These are phyloP conservation scores for Azolla pinnata DNA, from an alignment of 75 land plant genomes.

Conservation along the genomic window DNA sequence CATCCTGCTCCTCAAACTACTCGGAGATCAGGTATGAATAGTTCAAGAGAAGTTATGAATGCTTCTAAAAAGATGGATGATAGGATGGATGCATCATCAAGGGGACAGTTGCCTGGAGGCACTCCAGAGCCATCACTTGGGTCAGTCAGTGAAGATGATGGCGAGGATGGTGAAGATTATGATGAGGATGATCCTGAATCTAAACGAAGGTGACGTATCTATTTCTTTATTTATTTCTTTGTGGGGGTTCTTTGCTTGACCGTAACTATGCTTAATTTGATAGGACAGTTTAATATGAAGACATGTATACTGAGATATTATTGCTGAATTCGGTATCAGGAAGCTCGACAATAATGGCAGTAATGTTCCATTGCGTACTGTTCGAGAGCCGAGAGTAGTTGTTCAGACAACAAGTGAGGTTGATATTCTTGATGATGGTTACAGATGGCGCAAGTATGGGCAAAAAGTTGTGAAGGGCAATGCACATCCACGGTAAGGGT, in stretches of 20 bases:
- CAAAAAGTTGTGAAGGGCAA: conserved; percentile 43
- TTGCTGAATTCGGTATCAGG: no score
- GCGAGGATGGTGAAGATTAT: conserved; percentile 34
- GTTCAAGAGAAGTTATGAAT: background rate
- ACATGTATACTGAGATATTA: no score
- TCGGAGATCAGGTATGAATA: conserved; percentile 17
- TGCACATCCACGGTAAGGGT: conserved; percentile 28
- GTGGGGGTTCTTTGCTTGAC: no score
- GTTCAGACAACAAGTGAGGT: conserved; percentile 31
- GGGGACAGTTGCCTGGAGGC: conserved; percentile 29
- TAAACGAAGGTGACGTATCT: conserved; percentile 10
- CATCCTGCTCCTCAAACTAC: conserved; percentile 59
- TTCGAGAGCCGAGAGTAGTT: conserved; percentile 20
- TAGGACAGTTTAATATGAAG: no score
- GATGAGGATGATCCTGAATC: conserved; percentile 5
- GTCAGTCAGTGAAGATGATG: conserved; percentile 56
- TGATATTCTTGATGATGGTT: conserved; percentile 37
- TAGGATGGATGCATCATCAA: conserved; percentile 11
- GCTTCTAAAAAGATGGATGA: background rate
- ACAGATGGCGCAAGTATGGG: conserved; percentile 41
- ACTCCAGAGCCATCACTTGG: conserved; percentile 43
- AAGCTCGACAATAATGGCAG: background rate
- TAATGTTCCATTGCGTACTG: conserved; percentile 10
- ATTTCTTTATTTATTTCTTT: no score
- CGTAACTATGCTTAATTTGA: no score